Percentiles rank a stretch among this genome's conserved stretches.
These are phyloP conservation scores for Cyclotella cryptica DNA, from an alignment of 108 stramenopile genomes.

Conservation along the genomic window DNA sequence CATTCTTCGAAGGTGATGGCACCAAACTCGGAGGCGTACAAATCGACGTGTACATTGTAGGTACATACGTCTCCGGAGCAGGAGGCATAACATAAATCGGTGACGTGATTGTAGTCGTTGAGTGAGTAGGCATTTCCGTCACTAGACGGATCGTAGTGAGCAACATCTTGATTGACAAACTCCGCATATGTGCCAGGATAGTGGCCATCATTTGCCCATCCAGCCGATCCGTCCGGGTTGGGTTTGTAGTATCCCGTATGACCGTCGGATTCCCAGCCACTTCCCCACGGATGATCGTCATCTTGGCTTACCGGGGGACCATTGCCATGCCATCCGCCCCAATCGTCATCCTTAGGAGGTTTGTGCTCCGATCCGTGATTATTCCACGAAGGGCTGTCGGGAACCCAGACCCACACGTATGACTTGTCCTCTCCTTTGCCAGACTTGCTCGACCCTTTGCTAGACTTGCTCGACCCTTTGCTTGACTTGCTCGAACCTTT, in stretches of 20 bases:
- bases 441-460: no score
- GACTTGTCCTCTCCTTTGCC: no score
- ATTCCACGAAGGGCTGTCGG: no score
- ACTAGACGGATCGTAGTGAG: neutral
- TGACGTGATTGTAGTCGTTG: constrained; percentile 10
- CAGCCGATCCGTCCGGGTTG: neutral
- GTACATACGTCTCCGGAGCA: constrained; percentile 35
- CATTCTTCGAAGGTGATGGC: constrained; percentile 84
- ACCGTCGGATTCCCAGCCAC: neutral
- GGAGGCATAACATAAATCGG: constrained; percentile 30
- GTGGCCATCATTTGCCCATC: neutral
- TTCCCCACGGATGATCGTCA: neutral
- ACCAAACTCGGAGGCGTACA: constrained; percentile 62
- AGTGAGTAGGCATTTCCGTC: constrained; percentile 3
- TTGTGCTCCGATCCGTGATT: no score
- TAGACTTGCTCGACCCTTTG: no score
- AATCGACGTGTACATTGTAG: constrained; percentile 36
- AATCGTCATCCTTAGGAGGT: no score
- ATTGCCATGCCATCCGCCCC: neutral
- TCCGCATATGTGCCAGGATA: neutral
- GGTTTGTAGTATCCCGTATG: neutral
- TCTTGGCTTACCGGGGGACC: no score
- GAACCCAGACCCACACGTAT: no score
- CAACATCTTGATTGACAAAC: neutral
- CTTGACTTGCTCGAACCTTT: no score